Evolutionary conservation across 306 rosid genomes (phyloP).

Genomic region (Calophaca sinica): DNA sequence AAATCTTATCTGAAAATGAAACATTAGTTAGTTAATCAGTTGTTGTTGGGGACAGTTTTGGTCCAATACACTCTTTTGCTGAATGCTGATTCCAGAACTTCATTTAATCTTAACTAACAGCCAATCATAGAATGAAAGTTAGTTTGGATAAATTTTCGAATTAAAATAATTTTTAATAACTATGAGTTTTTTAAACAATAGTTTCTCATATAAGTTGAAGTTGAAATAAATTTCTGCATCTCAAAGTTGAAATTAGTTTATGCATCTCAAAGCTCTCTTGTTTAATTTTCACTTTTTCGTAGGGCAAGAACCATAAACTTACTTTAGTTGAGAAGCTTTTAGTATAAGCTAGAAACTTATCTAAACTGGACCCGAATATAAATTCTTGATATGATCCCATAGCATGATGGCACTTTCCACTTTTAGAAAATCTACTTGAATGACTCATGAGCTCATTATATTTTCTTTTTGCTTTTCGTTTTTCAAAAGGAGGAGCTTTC

Average conservation of each 20-base stretch:
- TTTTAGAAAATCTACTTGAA: background rate
- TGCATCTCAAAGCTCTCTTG: background rate
- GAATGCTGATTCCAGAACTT: no score
- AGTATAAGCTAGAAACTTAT: background rate
- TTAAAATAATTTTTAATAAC: background rate
- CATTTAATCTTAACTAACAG: background rate
- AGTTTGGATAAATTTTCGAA: background rate
- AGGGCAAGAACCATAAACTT: background rate
- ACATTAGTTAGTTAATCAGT: no score
- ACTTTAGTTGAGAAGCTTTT: background rate
- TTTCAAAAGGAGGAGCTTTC: constrained; percentile 4
- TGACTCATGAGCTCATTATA: background rate
- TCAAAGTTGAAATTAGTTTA: background rate
- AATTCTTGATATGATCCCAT: no score
- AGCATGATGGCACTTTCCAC: no score
- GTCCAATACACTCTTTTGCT: no score
- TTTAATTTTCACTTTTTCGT: background rate
- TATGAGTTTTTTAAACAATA: background rate
- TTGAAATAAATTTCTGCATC: background rate
- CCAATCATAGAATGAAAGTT: background rate
- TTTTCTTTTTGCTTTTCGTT: background rate
- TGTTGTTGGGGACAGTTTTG: no score
- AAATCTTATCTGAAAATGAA: constrained; percentile 13
- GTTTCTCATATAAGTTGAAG: background rate
- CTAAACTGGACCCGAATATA: background rate